Percentiles rank a stretch among this genome's conserved stretches.
These are phyloP conservation scores for Arthroderma uncinatum DNA, from an alignment of 2,329 filamentous ascomycete genomes.

Conservation along the genomic window DNA sequence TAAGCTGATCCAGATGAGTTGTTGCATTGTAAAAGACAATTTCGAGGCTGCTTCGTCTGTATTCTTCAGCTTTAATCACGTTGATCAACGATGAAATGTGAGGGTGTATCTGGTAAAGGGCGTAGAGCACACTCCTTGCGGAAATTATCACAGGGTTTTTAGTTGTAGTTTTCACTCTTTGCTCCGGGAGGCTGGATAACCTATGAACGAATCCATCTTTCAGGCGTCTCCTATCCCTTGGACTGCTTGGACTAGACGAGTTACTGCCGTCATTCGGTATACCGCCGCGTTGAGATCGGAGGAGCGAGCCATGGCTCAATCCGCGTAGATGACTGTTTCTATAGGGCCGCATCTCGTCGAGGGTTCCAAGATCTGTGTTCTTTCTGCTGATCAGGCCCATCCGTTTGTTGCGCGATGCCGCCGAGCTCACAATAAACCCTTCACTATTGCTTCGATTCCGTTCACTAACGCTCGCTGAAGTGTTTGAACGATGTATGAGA, in stretches of 20 bases:
- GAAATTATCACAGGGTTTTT: constrained; percentile 44
- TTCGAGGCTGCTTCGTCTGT: constrained; percentile 42
- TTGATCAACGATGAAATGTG: constrained; percentile 38
- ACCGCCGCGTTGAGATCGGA: constrained; percentile 29
- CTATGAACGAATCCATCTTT: constrained; percentile 39
- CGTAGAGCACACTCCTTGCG: constrained; percentile 45
- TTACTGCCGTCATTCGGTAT: constrained; percentile 26
- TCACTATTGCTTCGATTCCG: constrained; percentile 52
- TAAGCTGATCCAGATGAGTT: constrained; percentile 46
- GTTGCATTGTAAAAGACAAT: constrained; percentile 47
- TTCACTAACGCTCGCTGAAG: constrained; percentile 50
- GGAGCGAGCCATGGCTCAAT: constrained; percentile 46
- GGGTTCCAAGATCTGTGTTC: constrained; percentile 42
- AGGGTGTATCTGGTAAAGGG: constrained; percentile 42
- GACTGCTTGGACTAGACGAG: constrained; percentile 36
- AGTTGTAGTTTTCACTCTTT: constrained; percentile 39
- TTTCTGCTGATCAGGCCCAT: constrained; percentile 52
- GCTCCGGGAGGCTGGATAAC: constrained; percentile 47
- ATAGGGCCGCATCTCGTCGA: constrained; percentile 43
- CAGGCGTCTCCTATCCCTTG: constrained; percentile 31
- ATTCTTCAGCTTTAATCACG: constrained; percentile 37
- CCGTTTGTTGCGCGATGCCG: constrained; percentile 42
- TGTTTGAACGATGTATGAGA: constrained; percentile 44
- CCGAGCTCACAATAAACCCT: constrained; percentile 42
- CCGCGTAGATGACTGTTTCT: constrained; percentile 46